Conservation (phyloP, 345 rosid genomes). For the Stellera chamaejasme region DNA sequence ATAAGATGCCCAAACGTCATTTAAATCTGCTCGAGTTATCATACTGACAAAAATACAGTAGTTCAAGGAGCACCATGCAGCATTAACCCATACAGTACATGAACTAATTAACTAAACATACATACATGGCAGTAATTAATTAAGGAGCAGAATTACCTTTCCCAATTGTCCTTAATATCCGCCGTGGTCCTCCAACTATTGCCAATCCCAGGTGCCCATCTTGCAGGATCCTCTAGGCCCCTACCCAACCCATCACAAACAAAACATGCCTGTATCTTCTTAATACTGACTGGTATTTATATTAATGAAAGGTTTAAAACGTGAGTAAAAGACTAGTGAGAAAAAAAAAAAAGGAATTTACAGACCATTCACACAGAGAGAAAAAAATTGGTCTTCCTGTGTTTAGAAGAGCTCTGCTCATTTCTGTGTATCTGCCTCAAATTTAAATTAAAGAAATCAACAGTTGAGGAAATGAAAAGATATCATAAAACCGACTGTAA, state of each 20-base stretch:
- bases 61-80: too few relatives aligned
- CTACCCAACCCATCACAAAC: constrained; percentile 10
- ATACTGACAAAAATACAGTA: too few relatives aligned
- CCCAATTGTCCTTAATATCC: constrained; percentile 39
- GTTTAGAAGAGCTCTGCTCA: constrained; percentile 4
- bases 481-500: too few relatives aligned
- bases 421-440: constrained; percentile 17
- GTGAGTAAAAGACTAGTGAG: background rate
- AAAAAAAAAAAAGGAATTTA: background rate
- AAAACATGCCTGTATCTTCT: too few relatives aligned
- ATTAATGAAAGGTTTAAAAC: background rate
- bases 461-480: background rate
- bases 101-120: too few relatives aligned
- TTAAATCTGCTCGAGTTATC: constrained; percentile 12
- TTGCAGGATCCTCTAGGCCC: constrained; percentile 39
- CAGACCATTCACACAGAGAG: constrained; percentile 28
- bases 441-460: background rate
- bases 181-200: constrained; percentile 60
- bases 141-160: constrained; percentile 16
- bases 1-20: constrained; percentile 36
- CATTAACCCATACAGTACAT: too few relatives aligned
- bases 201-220: constrained; percentile 34
- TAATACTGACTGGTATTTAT: background rate
- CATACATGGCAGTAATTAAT: too few relatives aligned
- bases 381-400: constrained; percentile 22